Base-by-base conservation (phyloP, 73 alveolate species). In the Halteria grandinella region DNA sequence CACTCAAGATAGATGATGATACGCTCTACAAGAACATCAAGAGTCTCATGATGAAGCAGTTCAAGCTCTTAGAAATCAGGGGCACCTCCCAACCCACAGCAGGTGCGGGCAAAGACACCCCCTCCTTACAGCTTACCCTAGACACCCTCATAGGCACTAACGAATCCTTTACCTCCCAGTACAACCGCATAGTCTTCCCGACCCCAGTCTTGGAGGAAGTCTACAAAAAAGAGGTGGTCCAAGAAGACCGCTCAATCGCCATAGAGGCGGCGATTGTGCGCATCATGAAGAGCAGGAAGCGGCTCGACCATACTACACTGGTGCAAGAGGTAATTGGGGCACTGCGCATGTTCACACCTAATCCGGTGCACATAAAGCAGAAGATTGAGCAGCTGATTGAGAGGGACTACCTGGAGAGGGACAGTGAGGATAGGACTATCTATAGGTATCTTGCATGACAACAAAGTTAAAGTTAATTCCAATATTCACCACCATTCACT, bases 181-280 rank as follows among this genome's bases (percentile, higher is more conserved):
- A 78, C 48, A 74, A 76, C 49, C 60, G 70, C 40, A 53, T 89
- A 40, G 75, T 71, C 55, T 33, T 85, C 32, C 93, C 88, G 1
- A 70, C 89, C 23, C 96, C 93, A 1, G 82, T 57, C 28, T 52
- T 81, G 3, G 92, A 86, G 40, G 98, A 93, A 82, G 79, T 83
- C 24, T 86, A 55, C 55, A 76, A 86, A 43, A 89, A 75, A 70
- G 97, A 91, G 62, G 88, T 85, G 36, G 94, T 91, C 36, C 91
- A 79, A 70, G 92, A 88, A 48, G 97, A 94, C 69, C 86, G 99
- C 21, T 84, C 97, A 28, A 89, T 88, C 21, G 97, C 98, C 24
- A 92, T 94, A 39, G 97, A 94, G 62, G 99, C 97, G n/a, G 93
- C 95, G 7, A 91, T 94, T 15, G 97, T 94, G 40, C 85, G 95